Evolutionary conservation across 2,329 filamentous ascomycete genomes (phyloP).

Genomic region (Cryphonectria radicalis): DNA sequence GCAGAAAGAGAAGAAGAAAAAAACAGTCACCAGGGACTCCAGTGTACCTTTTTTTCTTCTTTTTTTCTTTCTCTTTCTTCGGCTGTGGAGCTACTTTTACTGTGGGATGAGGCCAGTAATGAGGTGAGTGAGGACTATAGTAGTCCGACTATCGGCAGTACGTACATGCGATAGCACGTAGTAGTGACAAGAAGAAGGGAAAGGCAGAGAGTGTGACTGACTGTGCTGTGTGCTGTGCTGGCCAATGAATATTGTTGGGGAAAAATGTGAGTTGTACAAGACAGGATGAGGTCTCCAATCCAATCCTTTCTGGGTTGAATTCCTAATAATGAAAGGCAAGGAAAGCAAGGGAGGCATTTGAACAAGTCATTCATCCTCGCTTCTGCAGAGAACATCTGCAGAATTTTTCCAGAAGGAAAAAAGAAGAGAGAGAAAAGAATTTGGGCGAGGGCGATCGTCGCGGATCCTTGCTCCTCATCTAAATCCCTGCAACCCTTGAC

Average conservation of each 20-base stretch:
- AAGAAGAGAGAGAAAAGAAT: background rate
- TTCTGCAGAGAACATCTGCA: background rate
- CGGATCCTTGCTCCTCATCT: constrained; percentile 12
- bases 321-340: background rate
- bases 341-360: background rate
- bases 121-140: background rate
- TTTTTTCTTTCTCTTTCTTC: too few relatives aligned
- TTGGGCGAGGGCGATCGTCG: background rate
- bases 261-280: background rate
- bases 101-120: background rate
- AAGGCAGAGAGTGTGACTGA: background rate
- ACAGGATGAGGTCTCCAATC: background rate
- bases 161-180: background rate
- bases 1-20: too few relatives aligned
- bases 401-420: background rate
- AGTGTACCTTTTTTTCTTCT: background rate
- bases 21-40: background rate
- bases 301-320: background rate
- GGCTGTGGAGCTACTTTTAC: background rate
- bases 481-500: constrained; percentile 7
- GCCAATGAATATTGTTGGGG: background rate
- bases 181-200: background rate
- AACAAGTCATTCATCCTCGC: background rate
- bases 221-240: background rate
- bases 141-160: constrained; percentile 1